These are phyloP conservation scores for Apiotrichum veenhuisii DNA, from an alignment of 1,284 basidiomycete species.

Conservation along the genomic window DNA sequence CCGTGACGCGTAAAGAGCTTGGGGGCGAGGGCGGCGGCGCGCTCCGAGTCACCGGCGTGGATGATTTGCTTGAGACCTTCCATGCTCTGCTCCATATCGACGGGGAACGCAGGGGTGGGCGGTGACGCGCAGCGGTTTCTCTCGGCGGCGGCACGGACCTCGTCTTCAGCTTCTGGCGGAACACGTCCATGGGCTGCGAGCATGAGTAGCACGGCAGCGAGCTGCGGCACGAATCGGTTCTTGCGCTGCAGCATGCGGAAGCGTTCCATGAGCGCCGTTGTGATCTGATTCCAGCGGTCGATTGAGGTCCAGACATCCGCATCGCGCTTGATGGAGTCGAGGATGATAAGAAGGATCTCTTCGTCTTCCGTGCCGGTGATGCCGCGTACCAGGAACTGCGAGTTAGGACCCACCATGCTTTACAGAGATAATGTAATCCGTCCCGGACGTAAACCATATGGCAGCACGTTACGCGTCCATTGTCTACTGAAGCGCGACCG, in stretches of 20 bases:
- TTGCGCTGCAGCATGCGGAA: constrained; percentile 28
- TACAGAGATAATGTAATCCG: no score
- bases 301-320: constrained; percentile 46
- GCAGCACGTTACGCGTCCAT: no score
- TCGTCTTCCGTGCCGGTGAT: constrained; percentile 34
- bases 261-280: constrained; percentile 36
- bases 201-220: constrained; percentile 27
- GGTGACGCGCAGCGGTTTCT: constrained; percentile 16
- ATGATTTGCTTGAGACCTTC: constrained; percentile 25
- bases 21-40: constrained; percentile 20
- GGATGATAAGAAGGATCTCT: constrained; percentile 36
- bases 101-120: constrained; percentile 10
- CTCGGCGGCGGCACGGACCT: constrained; percentile 25
- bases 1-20: constrained; percentile 36
- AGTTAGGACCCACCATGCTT: constrained; percentile 6
- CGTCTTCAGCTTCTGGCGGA: constrained; percentile 30
- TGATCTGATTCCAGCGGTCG: constrained; percentile 40
- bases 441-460: no score
- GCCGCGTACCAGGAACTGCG: constrained; percentile 34
- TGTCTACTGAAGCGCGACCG: no score
- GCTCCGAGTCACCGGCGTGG: constrained; percentile 17
- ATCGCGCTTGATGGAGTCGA: constrained; percentile 39
- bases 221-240: constrained; percentile 25
- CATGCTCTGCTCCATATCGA: constrained; percentile 32
- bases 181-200: constrained; percentile 31